Conservation (phyloP, 305 asterid genomes). For the Striga hermonthica region DNA sequence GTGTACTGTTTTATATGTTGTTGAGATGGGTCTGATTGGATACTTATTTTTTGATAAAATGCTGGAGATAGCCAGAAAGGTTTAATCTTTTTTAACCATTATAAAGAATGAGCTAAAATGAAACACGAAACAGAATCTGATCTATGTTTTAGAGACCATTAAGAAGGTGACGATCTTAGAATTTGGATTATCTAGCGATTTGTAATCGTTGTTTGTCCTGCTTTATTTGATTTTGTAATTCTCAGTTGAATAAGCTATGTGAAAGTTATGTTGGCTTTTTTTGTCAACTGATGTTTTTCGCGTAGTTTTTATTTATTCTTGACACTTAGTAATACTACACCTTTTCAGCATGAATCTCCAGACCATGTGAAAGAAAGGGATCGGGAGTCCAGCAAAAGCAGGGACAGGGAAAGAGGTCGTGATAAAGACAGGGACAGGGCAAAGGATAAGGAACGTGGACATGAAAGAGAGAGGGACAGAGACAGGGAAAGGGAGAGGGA, state of each 20-base stretch:
- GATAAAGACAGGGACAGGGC: conserved; percentile 42
- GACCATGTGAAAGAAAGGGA: conserved; percentile 49
- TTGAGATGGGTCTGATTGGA: background rate
- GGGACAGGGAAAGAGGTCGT: conserved; percentile 50
- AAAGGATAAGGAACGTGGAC: conserved; percentile 37
- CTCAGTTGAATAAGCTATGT: background rate
- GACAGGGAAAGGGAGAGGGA: conserved; percentile 35
- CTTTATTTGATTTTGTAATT: background rate
- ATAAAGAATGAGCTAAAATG: background rate
- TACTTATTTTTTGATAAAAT: background rate
- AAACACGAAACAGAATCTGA: background rate
- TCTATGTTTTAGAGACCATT: conserved; percentile 1
- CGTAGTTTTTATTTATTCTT: conserved; percentile 10
- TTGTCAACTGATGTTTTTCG: background rate
- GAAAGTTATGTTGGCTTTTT: background rate
- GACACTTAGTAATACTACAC: background rate
- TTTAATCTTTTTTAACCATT: no score
- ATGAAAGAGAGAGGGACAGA: conserved; percentile 38
- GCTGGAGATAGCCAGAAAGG: no score
- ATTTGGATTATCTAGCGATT: background rate
- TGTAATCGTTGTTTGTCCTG: background rate
- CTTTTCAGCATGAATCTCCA: conserved; percentile 39
- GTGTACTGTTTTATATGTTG: conserved; percentile 4
- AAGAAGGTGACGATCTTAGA: conserved; percentile 1
- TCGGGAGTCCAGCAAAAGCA: conserved; percentile 47